Percentiles rank a stretch among this genome's conserved stretches.
These are phyloP conservation scores for Solanum infundibuliforme DNA, from an alignment of 257 asterid genomes.

Conservation along the genomic window DNA sequence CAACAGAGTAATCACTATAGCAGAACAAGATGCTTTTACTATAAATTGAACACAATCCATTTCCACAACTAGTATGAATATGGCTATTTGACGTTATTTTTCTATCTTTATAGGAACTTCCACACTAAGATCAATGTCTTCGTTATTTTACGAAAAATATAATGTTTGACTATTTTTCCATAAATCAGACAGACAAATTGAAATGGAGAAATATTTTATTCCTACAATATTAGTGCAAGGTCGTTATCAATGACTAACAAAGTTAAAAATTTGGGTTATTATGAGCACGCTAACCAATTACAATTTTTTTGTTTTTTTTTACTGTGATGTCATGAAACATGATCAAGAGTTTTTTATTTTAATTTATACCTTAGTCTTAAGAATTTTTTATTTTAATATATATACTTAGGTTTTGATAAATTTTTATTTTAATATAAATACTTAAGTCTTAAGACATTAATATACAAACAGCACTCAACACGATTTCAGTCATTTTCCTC, in stretches of 20 bases:
- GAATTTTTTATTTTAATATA: no score
- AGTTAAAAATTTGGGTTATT: neutral
- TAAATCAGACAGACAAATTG: no score
- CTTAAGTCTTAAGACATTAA: neutral
- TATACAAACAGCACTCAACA: no score
- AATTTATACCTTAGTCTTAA: no score
- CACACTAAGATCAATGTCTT: no score
- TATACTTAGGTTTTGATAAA: neutral
- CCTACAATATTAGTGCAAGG: no score
- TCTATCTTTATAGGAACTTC: neutral
- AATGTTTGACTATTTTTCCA: no score
- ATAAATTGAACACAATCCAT: neutral
- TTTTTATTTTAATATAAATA: no score
- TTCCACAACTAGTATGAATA: neutral
- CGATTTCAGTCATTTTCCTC: no score
- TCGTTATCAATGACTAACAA: neutral
- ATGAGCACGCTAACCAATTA: neutral
- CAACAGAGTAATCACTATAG: neutral
- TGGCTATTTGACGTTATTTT: neutral
- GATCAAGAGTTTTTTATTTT: no score
- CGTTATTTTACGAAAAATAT: no score
- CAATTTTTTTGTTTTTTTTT: neutral
- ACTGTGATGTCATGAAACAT: neutral
- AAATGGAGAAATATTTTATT: neutral
- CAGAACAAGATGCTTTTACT: neutral